phyloP scores from a whole-genome alignment of 352 stramenopile genomes.

The Pythium pectinolyticum region DNA sequence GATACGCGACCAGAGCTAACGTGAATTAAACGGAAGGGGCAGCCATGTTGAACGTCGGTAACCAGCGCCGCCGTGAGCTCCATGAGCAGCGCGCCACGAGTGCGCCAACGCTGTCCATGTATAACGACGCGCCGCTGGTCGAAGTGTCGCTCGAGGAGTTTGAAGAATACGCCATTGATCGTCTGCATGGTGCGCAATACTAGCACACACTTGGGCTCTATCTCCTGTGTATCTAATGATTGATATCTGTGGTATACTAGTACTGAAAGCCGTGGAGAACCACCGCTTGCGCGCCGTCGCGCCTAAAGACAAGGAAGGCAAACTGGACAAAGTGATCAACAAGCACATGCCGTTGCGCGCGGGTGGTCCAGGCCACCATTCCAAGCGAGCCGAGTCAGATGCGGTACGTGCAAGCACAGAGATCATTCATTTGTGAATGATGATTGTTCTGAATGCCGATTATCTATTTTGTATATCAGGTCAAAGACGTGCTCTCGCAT shows the following conservation, averaged over 20 bases:
- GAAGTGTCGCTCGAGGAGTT: conserved; percentile 98
- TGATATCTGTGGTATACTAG: conserved; percentile 11
- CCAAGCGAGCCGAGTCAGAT: conserved; percentile 63
- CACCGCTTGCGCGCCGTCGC: conserved; percentile 75
- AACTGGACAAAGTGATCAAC: conserved; percentile 87
- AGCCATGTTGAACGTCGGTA: conserved; percentile 83
- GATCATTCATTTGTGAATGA: conserved; percentile 6
- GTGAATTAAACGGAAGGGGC: neutral
- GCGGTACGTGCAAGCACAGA: conserved; percentile 22
- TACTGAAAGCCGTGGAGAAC: conserved; percentile 87
- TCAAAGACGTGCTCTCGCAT: conserved; percentile 95
- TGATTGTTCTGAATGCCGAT: neutral
- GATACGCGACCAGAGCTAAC: neutral
- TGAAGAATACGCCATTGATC: conserved; percentile 96
- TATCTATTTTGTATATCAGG: conserved; percentile 21
- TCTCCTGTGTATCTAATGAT: neutral
- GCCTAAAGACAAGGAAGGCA: conserved; percentile 65
- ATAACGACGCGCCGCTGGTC: conserved; percentile 90
- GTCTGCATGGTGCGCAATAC: conserved; percentile 81
- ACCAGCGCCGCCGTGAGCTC: conserved; percentile 51
- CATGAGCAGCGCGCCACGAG: conserved; percentile 42
- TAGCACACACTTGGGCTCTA: too few relatives aligned
- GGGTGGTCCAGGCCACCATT: conserved; percentile 35
- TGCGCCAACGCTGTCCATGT: conserved; percentile 89
- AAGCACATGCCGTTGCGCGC: conserved; percentile 77